Percentiles rank a stretch among this genome's conserved stretches.
These are phyloP conservation scores for Xylaria castorea DNA, from an alignment of 495 filamentous ascomycete genomes.

Conservation along the genomic window DNA sequence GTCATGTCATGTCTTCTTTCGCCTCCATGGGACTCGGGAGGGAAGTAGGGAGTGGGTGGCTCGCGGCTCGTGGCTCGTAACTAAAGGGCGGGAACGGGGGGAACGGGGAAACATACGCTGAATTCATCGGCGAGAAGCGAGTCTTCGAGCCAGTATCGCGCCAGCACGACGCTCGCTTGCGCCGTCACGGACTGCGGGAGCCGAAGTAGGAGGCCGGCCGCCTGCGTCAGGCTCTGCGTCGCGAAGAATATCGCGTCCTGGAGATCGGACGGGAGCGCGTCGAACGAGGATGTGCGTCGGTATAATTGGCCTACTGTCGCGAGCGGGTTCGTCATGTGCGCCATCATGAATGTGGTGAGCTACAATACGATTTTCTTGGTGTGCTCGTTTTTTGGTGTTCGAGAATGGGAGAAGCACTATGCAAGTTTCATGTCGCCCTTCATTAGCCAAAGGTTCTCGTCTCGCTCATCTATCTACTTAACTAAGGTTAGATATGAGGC, in stretches of 20 bases:
- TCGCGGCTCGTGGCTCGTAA: too few species aligned
- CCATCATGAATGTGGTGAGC: constrained; percentile 43
- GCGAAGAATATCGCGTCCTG: constrained; percentile 74
- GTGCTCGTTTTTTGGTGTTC: background rate
- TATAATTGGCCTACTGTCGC: constrained; percentile 82
- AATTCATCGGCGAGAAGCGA: constrained; percentile 55
- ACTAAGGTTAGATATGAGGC: background rate
- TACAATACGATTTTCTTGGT: background rate
- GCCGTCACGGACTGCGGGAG: constrained; percentile 89
- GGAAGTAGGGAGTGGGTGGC: background rate
- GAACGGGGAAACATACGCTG: constrained; percentile 32
- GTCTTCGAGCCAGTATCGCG: constrained; percentile 80
- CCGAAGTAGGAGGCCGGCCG: constrained; percentile 83
- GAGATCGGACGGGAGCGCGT: constrained; percentile 76
- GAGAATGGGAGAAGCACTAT: background rate
- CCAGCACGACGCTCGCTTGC: constrained; percentile 85
- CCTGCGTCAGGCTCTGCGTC: constrained; percentile 80
- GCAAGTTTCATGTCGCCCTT: background rate
- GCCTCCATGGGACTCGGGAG: background rate
- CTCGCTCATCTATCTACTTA: background rate
- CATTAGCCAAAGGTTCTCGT: too few species aligned
- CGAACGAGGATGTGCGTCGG: constrained; percentile 52
- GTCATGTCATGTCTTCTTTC: background rate
- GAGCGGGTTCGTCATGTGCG: constrained; percentile 79
- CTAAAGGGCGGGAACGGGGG: background rate